Evolutionary conservation across 148 eudicot species (phyloP).

Genomic region (Rhododendron kiyosumense): DNA sequence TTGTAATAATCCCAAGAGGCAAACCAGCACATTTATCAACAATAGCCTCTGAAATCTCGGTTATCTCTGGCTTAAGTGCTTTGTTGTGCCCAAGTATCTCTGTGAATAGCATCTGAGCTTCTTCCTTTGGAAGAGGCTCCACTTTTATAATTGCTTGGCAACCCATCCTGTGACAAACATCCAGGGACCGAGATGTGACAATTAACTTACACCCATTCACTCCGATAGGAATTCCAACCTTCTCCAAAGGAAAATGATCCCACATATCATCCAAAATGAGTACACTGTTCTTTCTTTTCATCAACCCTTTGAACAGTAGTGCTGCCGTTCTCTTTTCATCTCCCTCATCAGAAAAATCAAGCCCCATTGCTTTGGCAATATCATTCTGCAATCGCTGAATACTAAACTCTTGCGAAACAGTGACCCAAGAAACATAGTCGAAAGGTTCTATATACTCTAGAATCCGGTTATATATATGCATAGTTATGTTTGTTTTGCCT

Average conservation of each 20-base stretch:
- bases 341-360: background rate
- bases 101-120: slow-evolving; percentile 1
- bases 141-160: background rate
- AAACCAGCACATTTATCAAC: slow-evolving; percentile 4
- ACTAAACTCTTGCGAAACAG: background rate
- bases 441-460: background rate
- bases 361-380: background rate
- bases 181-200: background rate
- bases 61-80: background rate
- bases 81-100: background rate
- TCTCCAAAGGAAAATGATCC: background rate
- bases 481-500: background rate
- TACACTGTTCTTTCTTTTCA: background rate
- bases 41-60: background rate
- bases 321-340: slow-evolving; percentile 1
- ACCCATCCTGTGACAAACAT: slow-evolving; percentile 1
- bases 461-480: background rate
- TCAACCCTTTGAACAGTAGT: background rate
- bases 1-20: slow-evolving; percentile 16
- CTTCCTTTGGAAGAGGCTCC: slow-evolving; percentile 2
- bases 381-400: background rate
- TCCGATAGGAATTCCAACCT: slow-evolving; percentile 3
- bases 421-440: background rate
- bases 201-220: slow-evolving; percentile 6
- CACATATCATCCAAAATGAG: slow-evolving; percentile 15